phyloP scores from a whole-genome alignment of 2,329 filamentous ascomycete genomes.

The Calonectria multiphialidica region DNA sequence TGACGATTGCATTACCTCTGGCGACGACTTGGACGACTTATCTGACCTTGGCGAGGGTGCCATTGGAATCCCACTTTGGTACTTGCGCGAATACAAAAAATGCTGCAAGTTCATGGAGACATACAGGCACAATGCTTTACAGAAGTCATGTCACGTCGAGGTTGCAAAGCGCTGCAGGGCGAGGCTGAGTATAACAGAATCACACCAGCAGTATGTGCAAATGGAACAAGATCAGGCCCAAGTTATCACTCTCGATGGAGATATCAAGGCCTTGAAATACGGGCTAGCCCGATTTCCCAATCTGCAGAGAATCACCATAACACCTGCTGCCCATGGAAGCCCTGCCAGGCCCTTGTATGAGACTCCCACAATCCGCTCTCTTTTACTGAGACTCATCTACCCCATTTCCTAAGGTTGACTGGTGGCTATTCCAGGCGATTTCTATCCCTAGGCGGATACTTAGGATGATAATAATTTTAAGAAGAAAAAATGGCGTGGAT shows the following conservation, averaged over 20 bases:
- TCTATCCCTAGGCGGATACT: background rate
- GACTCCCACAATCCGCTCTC: background rate
- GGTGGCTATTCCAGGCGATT: background rate
- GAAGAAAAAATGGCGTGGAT: constrained; percentile 22
- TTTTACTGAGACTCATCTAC: background rate
- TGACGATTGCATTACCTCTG: background rate
- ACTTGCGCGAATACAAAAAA: background rate
- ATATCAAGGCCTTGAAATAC: background rate
- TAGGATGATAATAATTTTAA: background rate
- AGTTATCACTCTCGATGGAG: background rate
- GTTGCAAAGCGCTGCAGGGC: background rate
- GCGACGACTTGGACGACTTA: background rate
- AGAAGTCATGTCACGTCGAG: background rate
- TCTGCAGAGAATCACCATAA: background rate
- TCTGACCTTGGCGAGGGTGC: background rate
- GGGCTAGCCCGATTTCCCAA: background rate
- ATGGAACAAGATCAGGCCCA: background rate
- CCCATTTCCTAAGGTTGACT: background rate
- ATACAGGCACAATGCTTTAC: background rate
- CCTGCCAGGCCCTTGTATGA: background rate
- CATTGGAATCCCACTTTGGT: background rate
- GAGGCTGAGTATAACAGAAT: background rate
- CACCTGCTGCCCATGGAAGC: background rate
- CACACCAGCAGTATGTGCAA: background rate
- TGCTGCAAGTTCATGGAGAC: background rate